Evolutionary conservation across 2,329 filamentous ascomycete genomes (phyloP), one percentile per base, ranked within the genome.

Genomic region (Ceratocystis smalleyi): DNA sequence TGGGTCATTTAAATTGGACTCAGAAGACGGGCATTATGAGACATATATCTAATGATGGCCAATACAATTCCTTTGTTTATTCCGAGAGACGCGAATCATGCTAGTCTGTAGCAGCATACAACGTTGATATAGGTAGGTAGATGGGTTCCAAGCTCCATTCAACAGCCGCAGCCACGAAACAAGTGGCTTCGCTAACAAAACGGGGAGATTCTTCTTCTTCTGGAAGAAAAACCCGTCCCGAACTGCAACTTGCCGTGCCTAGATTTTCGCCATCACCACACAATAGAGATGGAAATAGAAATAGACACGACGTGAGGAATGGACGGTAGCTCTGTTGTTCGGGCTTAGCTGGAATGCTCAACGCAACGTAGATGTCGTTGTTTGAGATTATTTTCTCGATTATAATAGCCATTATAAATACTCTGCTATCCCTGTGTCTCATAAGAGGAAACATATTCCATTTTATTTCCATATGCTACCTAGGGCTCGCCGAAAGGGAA

Each of bases 401-500:
- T 10, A 40, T 15, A 40, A 40, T 40, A 1, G 35, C 1, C 35
- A 12, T 15, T 15, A 15, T 40, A 40, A 40, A 40, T 40, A 15
- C 15, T 12, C 15, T 40, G 35, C 35, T 15, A 40, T 40, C 10
- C 35, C 12, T 40, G 35, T 57, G 54, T 57, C 15, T 57, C 27
- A 35, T 57, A n/a, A n/a, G 15, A 57, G 54, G 30, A 57, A 57
- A 27, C 54, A 19, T 57, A n/a, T 57, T 57, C 54, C 32, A 57
- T 32, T 19, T 35, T 57, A 30, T 57, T 57, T 57, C 54, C 54
- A 57, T 27, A 35, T 57, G 54, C 54, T 35, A 35, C n/a, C 35
- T 15, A 35, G 22, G 27, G 54, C 27, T 57, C 54, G 54, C 12
- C 54, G 32, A 57, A 57, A 17, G 27, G 51, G 27, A 30, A 55